Evolutionary conservation across 2,329 filamentous ascomycete species (phyloP), one percentile per base, ranked within the genome.

Genomic region (Metarhizium guizhouense): DNA sequence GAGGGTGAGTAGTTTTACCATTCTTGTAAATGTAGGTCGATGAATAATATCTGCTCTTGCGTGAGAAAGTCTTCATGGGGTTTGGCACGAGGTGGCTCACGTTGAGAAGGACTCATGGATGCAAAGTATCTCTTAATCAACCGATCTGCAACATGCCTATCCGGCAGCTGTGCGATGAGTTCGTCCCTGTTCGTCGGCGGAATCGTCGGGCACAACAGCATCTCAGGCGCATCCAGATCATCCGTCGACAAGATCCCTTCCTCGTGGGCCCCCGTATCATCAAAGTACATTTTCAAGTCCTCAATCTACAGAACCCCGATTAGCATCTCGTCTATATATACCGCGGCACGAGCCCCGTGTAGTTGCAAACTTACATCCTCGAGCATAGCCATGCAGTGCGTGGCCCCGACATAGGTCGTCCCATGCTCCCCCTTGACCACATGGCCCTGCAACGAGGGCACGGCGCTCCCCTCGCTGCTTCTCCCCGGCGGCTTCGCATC

Each of bases 211-310:
- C 73, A 63, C 25, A 83, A 62, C 47, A 81, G 25, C 25, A 25
- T 25, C 4, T 78, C 76, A 6, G 72, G 65, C 5, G 70, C 65
- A 4, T 72, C 70, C 3, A 68, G 61, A 1, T 74, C 70, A n/a
- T 68, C 63, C 4, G 62, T 59, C 29, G 65, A 65, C 25, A 68
- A 63, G 16, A 66, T 64, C 10, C 69, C 68, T 2, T 72, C 69
- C 0, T 70, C 70, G 1, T 58, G 59, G 3, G 71, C 68, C 5
- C 75, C 70, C 0, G 73, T 65, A 34, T 80, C 74, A 29, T 81
- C 76, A 63, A 84, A 83, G 60, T 80, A 83, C 55, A 69, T 72
- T 64, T 82, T 82, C 8, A 84, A 68, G 55, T 83, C 80, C 62
- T 83, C 79, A 51, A 84, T 82, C 78, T 83, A 61, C 14, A 36